Base-by-base conservation (phyloP, 768 basidiomycete genomes). In the Hygrophoropsis aurantiaca region DNA sequence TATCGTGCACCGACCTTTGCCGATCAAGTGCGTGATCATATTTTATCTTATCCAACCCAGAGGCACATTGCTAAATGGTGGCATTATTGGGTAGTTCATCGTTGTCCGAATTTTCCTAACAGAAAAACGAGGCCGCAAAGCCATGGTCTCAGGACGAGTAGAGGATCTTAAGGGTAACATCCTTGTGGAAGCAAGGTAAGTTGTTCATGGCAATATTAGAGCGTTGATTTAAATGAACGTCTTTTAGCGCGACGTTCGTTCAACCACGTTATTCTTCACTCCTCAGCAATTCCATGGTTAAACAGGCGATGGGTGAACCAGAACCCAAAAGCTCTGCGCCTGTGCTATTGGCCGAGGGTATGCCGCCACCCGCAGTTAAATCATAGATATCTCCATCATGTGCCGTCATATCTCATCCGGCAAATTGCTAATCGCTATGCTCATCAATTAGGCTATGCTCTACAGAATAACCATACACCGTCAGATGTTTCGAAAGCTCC, bases 1-100 rank as follows among this genome's bases (percentile, higher is more conserved):
- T 99, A 94, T 68, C 82, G 80, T 43, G 87, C 90, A 2, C 95
- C 95, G 0, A 92, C 91, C 2, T 81, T 79, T 44, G 94, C 94
- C 0, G 90, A 95, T 64, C 92, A 91, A 74, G 90, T 84, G 52
- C 34, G 68, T 49, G 23, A 19, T 2, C 24, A 30, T 30, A 30
- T 13, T 6, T 13, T 30, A 2, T 47, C 50, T 25, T 54, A 40
- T 15, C 26, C 47, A 27, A n/a, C n/a, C n/a, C n/a, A n/a, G n/a
- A n/a, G n/a, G n/a, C n/a, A n/a, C n/a, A n/a, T n/a, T n/a, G n/a
- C n/a, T n/a, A n/a, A n/a, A n/a, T n/a, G n/a, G n/a, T n/a, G n/a
- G n/a, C n/a, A n/a, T n/a, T n/a, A n/a, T n/a, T n/a, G n/a, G 13
- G 6, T 67, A 97, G 85, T 97, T 94, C 65, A 75, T 97, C 40